Conservation (phyloP, 1,284 basidiomycete genomes). For the Apiotrichum porosum region DNA sequence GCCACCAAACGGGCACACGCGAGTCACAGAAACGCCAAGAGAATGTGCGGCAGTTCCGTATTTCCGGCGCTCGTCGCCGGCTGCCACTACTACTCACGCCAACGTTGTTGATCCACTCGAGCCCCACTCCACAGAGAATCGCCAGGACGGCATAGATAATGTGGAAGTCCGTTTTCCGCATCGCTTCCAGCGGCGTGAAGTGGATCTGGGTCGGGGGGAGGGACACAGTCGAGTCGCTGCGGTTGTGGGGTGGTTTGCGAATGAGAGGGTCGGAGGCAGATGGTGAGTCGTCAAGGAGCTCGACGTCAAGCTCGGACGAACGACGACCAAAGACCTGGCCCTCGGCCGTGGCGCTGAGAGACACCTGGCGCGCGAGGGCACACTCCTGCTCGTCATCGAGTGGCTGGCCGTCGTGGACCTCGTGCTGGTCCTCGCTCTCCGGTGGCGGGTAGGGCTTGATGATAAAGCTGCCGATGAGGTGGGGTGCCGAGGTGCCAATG, state of each 20-base stretch:
- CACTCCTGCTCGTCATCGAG: slow-evolving; percentile 8
- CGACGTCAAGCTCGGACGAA: slow-evolving; percentile 44
- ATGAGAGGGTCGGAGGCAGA: slow-evolving; percentile 1
- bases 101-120: slow-evolving; percentile 95
- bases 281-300: neutral
- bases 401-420: slow-evolving; percentile 17
- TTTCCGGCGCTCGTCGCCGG: no score
- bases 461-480: slow-evolving; percentile 62
- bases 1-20: no score
- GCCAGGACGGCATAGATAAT: slow-evolving; percentile 66
- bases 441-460: slow-evolving; percentile 60
- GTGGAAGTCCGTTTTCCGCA: slow-evolving; percentile 62
- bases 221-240: slow-evolving; percentile 21
- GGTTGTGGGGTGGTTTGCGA: slow-evolving; percentile 2
- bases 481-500: slow-evolving; percentile 63
- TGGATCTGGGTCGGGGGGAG: slow-evolving; percentile 24
- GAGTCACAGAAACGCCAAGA: no score
- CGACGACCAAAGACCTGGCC: slow-evolving; percentile 14
- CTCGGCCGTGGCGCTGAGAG: slow-evolving; percentile 2
- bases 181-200: slow-evolving; percentile 26
- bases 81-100: slow-evolving; percentile 54
- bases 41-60: no score
- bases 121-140: slow-evolving; percentile 73
- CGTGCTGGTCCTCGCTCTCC: slow-evolving; percentile 14
- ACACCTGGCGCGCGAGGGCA: slow-evolving; percentile 9